Base-by-base conservation (phyloP, 2,329 filamentous ascomycete genomes). In the Cladosporium sp. region DNA sequence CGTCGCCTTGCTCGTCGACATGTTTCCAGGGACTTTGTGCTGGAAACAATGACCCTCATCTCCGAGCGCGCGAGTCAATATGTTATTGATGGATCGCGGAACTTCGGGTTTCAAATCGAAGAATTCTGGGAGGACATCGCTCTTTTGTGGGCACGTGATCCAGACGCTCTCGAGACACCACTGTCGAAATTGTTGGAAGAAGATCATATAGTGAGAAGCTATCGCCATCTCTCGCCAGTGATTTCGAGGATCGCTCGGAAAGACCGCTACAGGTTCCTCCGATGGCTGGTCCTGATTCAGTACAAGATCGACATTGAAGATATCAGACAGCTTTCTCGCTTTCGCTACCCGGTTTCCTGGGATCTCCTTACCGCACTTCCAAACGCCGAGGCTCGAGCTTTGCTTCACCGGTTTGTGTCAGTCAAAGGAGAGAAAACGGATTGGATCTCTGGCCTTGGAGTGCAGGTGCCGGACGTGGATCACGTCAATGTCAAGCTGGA, bases 241-340 rank as follows among this genome's bases (percentile, higher is more conserved):
- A 24, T 48, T 17, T 35, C 12, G 2, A 28, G 10, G 12, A 10
- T 48, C 1, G 17, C 45, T 7, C 19, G 3, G 4, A 35, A 48
- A 12, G 12, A 7, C 15, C 39, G 40, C 10, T 44, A 56, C 19
- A 40, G 60, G 3, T 40, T 62, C 5, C 42, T 59, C 19, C 58
- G 39, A 5, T 59, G 57, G 24, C 44, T 64, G 8, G 34, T 60
- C 20, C 25, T 62, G 2, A 42, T 28, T n/a, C 37, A 63, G n/a
- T 58, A 36, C 15, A 22, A 36, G 4, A 13, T 55, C 19, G 52
- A 55, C 15, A 24, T 47, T n/a, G 52, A 47, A 1, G n/a, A 25
- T 13, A 15, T 7, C 32, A 32, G 36, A 19, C 40, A 55, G 42
- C 42, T 45, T 12, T 22, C 24, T 3, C 15, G 42, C 3, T 15